Base-by-base conservation (phyloP, 2,329 filamentous ascomycete species). In the Microascus cirrosus region DNA sequence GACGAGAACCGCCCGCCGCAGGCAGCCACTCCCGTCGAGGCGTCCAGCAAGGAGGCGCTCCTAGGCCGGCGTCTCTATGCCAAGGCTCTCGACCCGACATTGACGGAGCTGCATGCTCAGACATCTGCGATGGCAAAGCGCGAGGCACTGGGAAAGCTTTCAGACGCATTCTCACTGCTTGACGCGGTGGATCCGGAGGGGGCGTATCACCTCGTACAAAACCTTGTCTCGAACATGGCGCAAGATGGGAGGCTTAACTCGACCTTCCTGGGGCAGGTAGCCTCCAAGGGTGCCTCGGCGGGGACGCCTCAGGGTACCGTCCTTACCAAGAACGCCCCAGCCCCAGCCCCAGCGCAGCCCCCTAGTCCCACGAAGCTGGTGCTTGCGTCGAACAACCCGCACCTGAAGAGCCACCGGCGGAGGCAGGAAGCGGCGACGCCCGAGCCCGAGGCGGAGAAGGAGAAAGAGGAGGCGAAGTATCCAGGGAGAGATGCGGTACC, bases 181-280 rank as follows among this genome's bases (percentile, higher is more conserved):
- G 90, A 97, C 69, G 84, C 89, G 52, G 79, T 93, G 34, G 93
- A 99, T 66, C 93, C 93, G 0, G 93, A 96, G 68, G 92, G 92
- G 20, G 84, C 92, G 48, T 94, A 93, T 65, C 85, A 95, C 63
- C 78, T 99, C 18, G 78, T 99, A 66, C 88, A 85, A 65, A 81
- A 83, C 59, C 82, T 95, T 62, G 79, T 95, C 60, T 80, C 89
- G n/a, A 82, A 83, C 59, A 79, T 95, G 53, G 81, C 87, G 51
- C 77, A 80, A 54, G 88, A 93, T 65, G 75, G 79, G 24, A 90
- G 86, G 68, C 77, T 93, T 12, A 77, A 73, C 62, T 69, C 71
- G 5, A 72, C 78, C 1, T 74, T 82, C 59, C 66, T 82, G 35
- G 57, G 53, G 36, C 39, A 51, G 10, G 25, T 36, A 6, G 32